Evolutionary conservation across 2,329 filamentous ascomycete genomes (phyloP).

Genomic region (Botrytis cinerea): DNA sequence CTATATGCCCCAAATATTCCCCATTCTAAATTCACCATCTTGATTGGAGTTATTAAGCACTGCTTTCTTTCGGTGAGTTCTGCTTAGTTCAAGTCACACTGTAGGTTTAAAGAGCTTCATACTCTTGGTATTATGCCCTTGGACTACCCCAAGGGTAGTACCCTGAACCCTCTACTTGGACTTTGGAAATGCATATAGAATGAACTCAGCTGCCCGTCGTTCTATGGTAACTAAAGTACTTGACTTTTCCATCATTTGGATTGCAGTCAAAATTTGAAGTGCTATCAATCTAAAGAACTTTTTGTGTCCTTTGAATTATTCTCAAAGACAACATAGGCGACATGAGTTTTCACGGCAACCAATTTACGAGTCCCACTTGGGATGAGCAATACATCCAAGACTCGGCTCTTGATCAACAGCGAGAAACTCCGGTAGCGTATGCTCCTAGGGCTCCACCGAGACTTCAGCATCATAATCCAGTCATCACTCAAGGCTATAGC

Average conservation of each 20-base stretch:
- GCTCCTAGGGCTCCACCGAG: background rate
- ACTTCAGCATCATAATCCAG: background rate
- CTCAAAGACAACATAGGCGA: background rate
- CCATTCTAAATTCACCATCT: background rate
- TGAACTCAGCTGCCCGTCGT: background rate
- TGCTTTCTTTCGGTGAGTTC: background rate
- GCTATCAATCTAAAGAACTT: no score
- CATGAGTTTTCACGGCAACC: background rate
- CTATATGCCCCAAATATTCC: background rate
- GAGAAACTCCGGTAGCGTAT: background rate
- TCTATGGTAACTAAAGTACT: background rate
- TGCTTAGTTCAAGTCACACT: background rate
- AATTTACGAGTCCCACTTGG: background rate
- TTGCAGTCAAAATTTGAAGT: background rate
- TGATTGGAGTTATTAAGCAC: background rate
- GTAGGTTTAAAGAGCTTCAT: background rate
- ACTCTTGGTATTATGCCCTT: background rate
- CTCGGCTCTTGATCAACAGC: background rate
- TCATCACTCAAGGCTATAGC: background rate
- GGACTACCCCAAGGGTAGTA: background rate
- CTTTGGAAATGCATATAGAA: background rate
- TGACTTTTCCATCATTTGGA: background rate
- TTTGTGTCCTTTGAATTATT: background rate
- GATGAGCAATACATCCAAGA: background rate
- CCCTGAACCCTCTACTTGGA: background rate